A percentile compares a stretch with the other conserved stretches of the same genome.
Conservation (phyloP, 805 yeast genomes). For the Schwanniomyces occidentalis region DNA sequence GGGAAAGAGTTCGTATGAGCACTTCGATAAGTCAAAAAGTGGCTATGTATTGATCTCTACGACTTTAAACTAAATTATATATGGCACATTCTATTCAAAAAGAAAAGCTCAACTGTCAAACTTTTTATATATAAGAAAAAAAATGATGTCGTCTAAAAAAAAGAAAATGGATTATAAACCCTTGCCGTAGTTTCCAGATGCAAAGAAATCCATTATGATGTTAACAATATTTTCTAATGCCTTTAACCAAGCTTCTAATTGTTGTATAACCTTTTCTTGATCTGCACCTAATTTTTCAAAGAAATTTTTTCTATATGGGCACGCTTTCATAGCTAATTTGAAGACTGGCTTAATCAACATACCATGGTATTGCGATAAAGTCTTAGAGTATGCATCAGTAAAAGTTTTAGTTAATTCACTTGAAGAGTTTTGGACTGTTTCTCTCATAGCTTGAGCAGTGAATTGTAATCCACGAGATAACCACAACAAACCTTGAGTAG, state of each 20-base stretch:
- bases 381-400: constrained; percentile 80
- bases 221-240: constrained; percentile 76
- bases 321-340: constrained; percentile 92
- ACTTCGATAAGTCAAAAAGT: too few species aligned
- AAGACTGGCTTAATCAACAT: constrained; percentile 82
- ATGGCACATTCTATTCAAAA: too few species aligned
- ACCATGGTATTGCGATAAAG: constrained; percentile 78
- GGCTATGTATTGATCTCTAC: too few species aligned
- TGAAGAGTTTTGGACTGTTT: constrained; percentile 63
- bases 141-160: too few species aligned
- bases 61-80: too few species aligned
- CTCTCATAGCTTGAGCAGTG: constrained; percentile 88
- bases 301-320: constrained; percentile 87
- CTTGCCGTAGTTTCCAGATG: constrained; percentile 82
- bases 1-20: too few species aligned
- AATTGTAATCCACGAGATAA: constrained; percentile 81
- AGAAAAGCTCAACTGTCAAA: too few species aligned
- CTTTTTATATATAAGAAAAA: too few species aligned
- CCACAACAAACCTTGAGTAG: constrained; percentile 92
- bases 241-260: constrained; percentile 69
- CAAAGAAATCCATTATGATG: constrained; percentile 72
- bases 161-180: too few species aligned
- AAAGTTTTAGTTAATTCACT: constrained; percentile 73
- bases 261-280: constrained; percentile 62
- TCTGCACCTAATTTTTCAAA: constrained; percentile 80